Evolutionary conservation across 495 filamentous ascomycete genomes (phyloP).

Genomic region (Parmelia sp.): DNA sequence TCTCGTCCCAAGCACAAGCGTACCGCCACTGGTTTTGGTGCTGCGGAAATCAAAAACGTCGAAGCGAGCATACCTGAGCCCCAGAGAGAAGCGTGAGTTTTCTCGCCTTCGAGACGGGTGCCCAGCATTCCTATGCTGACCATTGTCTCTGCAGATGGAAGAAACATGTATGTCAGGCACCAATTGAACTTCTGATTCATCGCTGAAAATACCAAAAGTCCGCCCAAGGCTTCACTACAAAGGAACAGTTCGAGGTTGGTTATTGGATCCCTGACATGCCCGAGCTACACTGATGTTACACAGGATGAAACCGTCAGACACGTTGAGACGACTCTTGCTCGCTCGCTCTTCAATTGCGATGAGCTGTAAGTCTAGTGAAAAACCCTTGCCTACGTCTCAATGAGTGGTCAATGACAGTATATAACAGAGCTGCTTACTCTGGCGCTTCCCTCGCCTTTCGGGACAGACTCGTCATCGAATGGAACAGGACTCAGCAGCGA

Average conservation of each 20-base stretch:
- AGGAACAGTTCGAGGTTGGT: slow-evolving; percentile 59
- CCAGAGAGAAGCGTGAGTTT: slow-evolving; percentile 67
- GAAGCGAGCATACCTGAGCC: slow-evolving; percentile 86
- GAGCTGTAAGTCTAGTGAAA: slow-evolving; percentile 47
- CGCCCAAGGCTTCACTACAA: slow-evolving; percentile 62
- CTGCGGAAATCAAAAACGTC: slow-evolving; percentile 84
- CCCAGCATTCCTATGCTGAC: slow-evolving; percentile 10
- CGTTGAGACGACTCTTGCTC: slow-evolving; percentile 92
- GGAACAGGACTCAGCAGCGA: slow-evolving; percentile 95
- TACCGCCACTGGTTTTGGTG: slow-evolving; percentile 85
- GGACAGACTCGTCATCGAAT: slow-evolving; percentile 87
- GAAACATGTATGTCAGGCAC: slow-evolving; percentile 53
- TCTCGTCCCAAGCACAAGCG: slow-evolving; percentile 88
- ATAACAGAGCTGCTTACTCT: slow-evolving; percentile 70
- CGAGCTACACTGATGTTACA: slow-evolving; percentile 13
- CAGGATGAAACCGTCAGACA: slow-evolving; percentile 82
- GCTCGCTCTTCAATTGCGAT: slow-evolving; percentile 97
- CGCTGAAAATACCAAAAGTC: slow-evolving; percentile 39
- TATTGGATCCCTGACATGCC: background rate
- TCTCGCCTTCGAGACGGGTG: background rate
- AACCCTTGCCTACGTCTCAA: background rate
- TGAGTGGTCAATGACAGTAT: slow-evolving; percentile 9
- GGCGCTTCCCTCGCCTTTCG: slow-evolving; percentile 86
- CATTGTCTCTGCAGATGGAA: slow-evolving; percentile 55
- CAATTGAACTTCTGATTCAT: slow-evolving; percentile 7